These are phyloP conservation scores for Chaetomium globosum DNA, from an alignment of 2,329 filamentous ascomycete genomes.

Conservation along the genomic window DNA sequence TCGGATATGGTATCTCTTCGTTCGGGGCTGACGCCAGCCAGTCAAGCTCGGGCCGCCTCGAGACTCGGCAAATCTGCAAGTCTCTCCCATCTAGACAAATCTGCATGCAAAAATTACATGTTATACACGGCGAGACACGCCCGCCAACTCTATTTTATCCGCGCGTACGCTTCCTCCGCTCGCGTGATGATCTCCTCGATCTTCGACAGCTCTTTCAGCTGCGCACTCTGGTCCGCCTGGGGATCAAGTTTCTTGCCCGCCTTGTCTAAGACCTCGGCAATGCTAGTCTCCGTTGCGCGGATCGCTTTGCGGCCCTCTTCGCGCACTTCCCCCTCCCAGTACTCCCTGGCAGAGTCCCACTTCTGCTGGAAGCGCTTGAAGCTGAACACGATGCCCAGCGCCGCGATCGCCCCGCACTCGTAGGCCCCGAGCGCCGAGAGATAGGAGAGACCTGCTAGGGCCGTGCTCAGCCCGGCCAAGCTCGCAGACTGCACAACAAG, in stretches of 20 bases:
- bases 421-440: constrained; percentile 59
- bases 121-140: constrained; percentile 22
- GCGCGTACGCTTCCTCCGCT: constrained; percentile 53
- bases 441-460: constrained; percentile 60
- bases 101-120: constrained; percentile 33
- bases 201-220: constrained; percentile 44
- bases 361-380: constrained; percentile 61
- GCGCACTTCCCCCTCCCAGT: constrained; percentile 68
- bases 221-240: constrained; percentile 30
- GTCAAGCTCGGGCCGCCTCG: constrained; percentile 9
- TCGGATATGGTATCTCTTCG: constrained; percentile 26
- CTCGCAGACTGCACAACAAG: constrained; percentile 75
- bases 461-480: constrained; percentile 65
- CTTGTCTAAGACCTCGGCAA: constrained; percentile 51
- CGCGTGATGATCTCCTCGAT: constrained; percentile 52
- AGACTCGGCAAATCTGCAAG: constrained; percentile 1
- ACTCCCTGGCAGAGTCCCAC: constrained; percentile 62
- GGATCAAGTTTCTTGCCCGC: constrained; percentile 34
- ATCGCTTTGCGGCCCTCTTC: constrained; percentile 68
- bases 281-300: constrained; percentile 56
- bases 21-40: constrained; percentile 29
- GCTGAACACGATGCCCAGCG: constrained; percentile 63
- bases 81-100: constrained; percentile 17
- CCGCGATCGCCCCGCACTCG: constrained; percentile 64
- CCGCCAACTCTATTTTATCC: constrained; percentile 47